Base-by-base conservation (phyloP, 2,329 filamentous ascomycete genomes). In the Hymenoscyphus linearis region DNA sequence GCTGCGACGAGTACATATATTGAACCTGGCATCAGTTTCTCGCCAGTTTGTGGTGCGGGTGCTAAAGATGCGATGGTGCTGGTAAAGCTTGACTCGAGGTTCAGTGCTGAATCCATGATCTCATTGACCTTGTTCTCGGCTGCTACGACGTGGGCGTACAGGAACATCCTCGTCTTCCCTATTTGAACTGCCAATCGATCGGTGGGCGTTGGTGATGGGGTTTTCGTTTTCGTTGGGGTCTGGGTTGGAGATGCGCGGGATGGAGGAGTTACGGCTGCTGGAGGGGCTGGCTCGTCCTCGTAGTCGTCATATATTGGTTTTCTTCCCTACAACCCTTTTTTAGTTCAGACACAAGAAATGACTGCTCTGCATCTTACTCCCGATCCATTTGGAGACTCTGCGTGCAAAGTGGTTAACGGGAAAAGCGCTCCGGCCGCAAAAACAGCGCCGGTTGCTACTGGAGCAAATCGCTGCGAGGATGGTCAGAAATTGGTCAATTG, bases 1-100 rank as follows among this genome's bases (percentile, higher is more conserved):
- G 91, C 87, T 50, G 93, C 88, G 55, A 99, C 93, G 34, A 97
- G 84, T 54, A 98, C 92, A 78, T 98, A 98, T 68, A 98, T 85
- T 62, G 86, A 82, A 27, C 93, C 93, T 36, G 95, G 95, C 77
- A 98, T 87, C 60, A 99, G 83, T 73, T 87, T 86, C 81, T 99
- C 95, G 74, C 90, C 90, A 63, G 86, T 90, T 76, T 93, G 89
- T 71, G 87, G 88, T 40, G 92, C 81, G 34, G 95, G 95, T 22
- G 93, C 95, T 44, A 99, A 84, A 25, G 89, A 92, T 62, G 93
- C 91, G 68, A 99, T 77, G 64, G 95, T 98, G 76, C 83, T 85
- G 70, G 93, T 96, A 79, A 98, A 93, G 73, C 87, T 90, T 74
- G 89, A 87, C 81, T 99, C 95, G 67, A 96, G 86, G 74, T 87